Base-by-base conservation (phyloP, 1,284 basidiomycete species). In the Ustilago loliicola region DNA sequence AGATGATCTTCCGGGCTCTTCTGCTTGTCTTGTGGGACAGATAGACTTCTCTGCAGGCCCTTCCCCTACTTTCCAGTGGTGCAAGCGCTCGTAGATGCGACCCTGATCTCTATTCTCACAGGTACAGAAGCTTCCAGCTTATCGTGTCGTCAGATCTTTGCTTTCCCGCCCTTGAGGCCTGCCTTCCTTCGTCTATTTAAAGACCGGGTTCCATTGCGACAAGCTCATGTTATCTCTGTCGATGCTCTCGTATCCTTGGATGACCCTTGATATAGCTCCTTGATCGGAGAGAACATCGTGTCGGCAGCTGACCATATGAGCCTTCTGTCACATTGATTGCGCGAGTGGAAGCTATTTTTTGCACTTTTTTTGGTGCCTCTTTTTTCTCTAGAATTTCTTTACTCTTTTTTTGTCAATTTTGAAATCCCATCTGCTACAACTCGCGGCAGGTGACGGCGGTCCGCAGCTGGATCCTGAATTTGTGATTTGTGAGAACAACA, bases 401-500 rank as follows among this genome's bases (percentile, higher is more conserved):
- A 1, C 10, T 17, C 11, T 45, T 19, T 45, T 45, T 17, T 21
- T 48, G 15, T 19, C 23, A 17, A 19, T 30, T 32, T 32, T 29
- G 11, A 29, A 19, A 50, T 50, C n/a, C n/a, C n/a, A n/a, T n/a
- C n/a, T n/a, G n/a, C 25, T 27, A n/a, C 15, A 50, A 50, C 23
- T 51, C 29, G 36, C 7, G 36, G 32, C 32, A 38, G 36, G 36
- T 38, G 17, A 45, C 42, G 21, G 15, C 45, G 36, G 38, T 21
- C 32, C 19, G 55, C 30, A 32, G 34, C 30, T 61, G 59, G 59
- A 61, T 50, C 59, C 59, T 61, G 48, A 61, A 61, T 36, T 55
- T 27, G n/a, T 25, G 34, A 25, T 38, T 55, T 55, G 21, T 2
- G 27, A 55, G 30, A 58, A 48, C 55, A 32, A 48, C 55, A 30